These are phyloP conservation scores for Lactifluus echinatus DNA, from an alignment of 768 basidiomycete species.

Conservation along the genomic window DNA sequence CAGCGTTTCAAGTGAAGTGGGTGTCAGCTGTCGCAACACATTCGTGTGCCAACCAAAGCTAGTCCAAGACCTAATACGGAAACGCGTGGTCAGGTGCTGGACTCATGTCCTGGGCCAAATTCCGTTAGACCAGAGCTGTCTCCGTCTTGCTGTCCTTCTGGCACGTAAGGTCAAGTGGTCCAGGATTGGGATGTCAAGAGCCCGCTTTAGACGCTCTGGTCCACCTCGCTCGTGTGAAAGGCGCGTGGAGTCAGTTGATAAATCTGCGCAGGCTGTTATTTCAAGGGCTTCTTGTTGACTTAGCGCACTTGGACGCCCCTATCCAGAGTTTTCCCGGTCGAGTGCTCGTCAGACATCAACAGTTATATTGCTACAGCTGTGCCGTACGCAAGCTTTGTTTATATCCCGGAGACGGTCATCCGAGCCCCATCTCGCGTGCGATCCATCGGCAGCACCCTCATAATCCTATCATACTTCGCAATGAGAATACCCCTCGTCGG, in stretches of 20 bases:
- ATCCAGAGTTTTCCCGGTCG: not conserved
- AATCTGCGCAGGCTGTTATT: not conserved
- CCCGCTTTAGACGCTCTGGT: not conserved
- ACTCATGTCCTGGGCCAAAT: slow-evolving; percentile 3
- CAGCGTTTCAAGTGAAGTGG: not conserved
- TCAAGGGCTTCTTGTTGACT: not conserved
- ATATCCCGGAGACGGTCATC: not conserved
- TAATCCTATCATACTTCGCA: not conserved
- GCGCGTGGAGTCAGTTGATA: not conserved
- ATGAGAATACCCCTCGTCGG: not conserved
- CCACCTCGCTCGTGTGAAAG: not conserved
- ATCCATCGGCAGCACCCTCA: not conserved
- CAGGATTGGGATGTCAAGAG: not conserved
- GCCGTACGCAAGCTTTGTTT: not conserved
- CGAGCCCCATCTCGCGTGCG: not conserved
- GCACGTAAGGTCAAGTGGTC: not conserved
- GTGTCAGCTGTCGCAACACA: not conserved
- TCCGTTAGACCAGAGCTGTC: not conserved
- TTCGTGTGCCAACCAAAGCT: not conserved
- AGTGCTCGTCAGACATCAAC: not conserved
- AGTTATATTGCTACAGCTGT: not conserved
- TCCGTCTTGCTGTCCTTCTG: not conserved
- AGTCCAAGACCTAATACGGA: not conserved
- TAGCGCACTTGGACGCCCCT: not conserved
- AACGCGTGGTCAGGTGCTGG: not conserved